These are phyloP conservation scores for Penicillium subrubescens DNA, from an alignment of 495 filamentous ascomycete species.

Conservation along the genomic window DNA sequence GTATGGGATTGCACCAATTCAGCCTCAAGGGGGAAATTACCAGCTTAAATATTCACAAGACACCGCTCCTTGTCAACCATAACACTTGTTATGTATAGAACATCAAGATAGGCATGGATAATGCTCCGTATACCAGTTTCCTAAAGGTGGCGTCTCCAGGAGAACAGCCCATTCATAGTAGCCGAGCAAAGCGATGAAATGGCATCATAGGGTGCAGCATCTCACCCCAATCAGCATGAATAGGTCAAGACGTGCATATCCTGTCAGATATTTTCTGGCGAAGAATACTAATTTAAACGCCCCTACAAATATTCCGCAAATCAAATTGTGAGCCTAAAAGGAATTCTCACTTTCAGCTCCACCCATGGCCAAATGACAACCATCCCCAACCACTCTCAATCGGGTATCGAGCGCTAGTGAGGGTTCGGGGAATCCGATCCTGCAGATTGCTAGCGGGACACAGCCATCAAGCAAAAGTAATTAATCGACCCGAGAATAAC, in stretches of 20 bases:
- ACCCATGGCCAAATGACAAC: neutral
- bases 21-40: too few relatives aligned
- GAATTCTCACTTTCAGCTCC: neutral
- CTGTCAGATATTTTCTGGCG: too few relatives aligned
- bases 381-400: neutral
- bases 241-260: neutral
- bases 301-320: too few relatives aligned
- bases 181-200: neutral
- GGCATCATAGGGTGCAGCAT: neutral
- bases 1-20: too few relatives aligned
- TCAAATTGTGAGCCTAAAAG: too few relatives aligned
- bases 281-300: too few relatives aligned
- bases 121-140: too few relatives aligned
- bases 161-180: neutral
- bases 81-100: too few relatives aligned
- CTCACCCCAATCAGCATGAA: neutral
- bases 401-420: neutral
- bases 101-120: too few relatives aligned
- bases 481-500: neutral
- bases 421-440: neutral
- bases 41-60: too few relatives aligned
- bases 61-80: too few relatives aligned
- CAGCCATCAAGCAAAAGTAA: neutral
- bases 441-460: neutral
- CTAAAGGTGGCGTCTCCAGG: neutral